phyloP scores from a whole-genome alignment of 768 basidiomycete genomes.

The Pulveroboletus sp. region DNA sequence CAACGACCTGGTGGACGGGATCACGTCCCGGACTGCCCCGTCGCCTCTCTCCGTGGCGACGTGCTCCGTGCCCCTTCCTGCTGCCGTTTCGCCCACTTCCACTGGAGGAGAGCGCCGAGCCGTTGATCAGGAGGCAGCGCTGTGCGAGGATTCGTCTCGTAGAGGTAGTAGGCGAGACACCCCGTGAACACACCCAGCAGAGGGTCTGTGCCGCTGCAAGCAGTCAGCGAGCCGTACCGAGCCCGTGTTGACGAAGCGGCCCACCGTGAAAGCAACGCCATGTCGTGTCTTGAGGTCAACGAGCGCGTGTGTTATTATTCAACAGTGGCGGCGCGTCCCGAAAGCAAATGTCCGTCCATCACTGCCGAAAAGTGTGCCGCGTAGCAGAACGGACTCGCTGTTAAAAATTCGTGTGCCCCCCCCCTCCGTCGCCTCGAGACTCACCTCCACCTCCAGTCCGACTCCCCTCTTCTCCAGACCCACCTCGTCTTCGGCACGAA shows the following conservation, averaged over 20 bases:
- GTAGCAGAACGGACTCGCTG: constrained; percentile 20
- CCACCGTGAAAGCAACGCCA: constrained; percentile 33
- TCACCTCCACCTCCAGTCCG: constrained; percentile 1
- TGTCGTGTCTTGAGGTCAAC: constrained; percentile 12
- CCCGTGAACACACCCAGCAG: constrained; percentile 76
- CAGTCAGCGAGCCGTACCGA: constrained; percentile 2
- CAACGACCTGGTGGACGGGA: too few species aligned
- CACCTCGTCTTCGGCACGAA: constrained; percentile 2
- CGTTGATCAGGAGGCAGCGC: constrained; percentile 52
- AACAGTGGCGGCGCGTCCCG: neutral
- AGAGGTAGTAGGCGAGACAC: constrained; percentile 69
- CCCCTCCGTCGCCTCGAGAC: neutral
- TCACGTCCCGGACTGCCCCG: too few species aligned
- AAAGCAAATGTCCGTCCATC: constrained; percentile 10
- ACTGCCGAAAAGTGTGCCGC: constrained; percentile 24
- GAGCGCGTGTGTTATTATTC: neutral
- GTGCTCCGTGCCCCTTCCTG: constrained; percentile 3
- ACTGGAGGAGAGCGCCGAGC: constrained; percentile 49
- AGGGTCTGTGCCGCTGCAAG: constrained; percentile 58
- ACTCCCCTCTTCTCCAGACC: neutral
- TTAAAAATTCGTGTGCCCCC: constrained; percentile 22
- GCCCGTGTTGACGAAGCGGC: constrained; percentile 2
- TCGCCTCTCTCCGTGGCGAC: neutral
- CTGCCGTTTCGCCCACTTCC: constrained; percentile 58
- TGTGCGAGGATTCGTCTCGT: constrained; percentile 76